These are phyloP conservation scores for Phytophthora vignae DNA, from an alignment of 352 stramenopile genomes.

Conservation along the genomic window DNA sequence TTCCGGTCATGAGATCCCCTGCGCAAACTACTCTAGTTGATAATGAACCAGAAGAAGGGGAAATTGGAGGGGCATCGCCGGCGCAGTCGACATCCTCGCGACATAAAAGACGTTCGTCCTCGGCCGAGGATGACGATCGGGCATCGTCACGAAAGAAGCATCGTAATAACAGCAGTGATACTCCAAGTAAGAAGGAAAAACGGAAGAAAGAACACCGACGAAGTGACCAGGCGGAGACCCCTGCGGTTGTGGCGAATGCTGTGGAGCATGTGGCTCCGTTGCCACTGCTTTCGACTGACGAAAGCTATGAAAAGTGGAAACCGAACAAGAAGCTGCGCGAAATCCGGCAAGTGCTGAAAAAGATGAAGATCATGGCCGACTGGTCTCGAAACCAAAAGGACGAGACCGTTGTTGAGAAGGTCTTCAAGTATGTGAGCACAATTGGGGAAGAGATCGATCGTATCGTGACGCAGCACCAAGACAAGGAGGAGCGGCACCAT, in stretches of 20 bases:
- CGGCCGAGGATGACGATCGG: constrained; percentile 37
- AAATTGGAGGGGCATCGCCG: constrained; percentile 47
- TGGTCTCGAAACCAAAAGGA: constrained; percentile 87
- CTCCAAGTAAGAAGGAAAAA: constrained; percentile 47
- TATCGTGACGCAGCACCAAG: constrained; percentile 64
- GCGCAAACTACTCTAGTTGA: constrained; percentile 30
- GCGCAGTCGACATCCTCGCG: constrained; percentile 37
- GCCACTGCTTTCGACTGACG: constrained; percentile 54
- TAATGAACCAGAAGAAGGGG: constrained; percentile 61
- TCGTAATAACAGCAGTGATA: constrained; percentile 40
- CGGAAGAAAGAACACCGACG: constrained; percentile 39
- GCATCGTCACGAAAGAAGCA: constrained; percentile 42
- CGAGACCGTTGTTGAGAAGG: constrained; percentile 87
- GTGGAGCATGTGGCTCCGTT: constrained; percentile 14
- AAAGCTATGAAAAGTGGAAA: constrained; percentile 83
- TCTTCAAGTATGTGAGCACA: constrained; percentile 87
- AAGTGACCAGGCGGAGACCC: constrained; percentile 11
- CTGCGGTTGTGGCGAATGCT: constrained; percentile 22
- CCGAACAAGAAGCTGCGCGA: constrained; percentile 78
- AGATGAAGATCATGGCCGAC: constrained; percentile 86
- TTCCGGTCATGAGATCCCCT: constrained; percentile 32
- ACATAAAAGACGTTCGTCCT: constrained; percentile 51
- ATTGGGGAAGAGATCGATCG: constrained; percentile 85
- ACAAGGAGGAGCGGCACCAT: constrained; percentile 22
- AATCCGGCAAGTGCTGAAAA: constrained; percentile 85